Base-by-base conservation (phyloP, 225 moss, liverwort and hornwort genomes). In the Pseudoscleropodium purum region DNA sequence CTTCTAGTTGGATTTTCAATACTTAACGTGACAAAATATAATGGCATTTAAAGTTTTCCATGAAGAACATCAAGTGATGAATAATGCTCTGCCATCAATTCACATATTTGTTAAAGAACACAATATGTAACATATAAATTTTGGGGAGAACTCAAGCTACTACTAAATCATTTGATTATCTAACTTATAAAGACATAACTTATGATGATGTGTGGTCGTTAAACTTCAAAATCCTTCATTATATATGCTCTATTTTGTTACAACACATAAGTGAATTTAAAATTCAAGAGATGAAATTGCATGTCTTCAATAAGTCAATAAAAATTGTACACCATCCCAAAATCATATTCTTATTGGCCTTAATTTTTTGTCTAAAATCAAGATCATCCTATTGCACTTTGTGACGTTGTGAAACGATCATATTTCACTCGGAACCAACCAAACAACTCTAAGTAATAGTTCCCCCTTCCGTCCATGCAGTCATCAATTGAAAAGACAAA, bases 41-140 rank as follows among this genome's bases (percentile, higher is more conserved):
- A n/a, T n/a, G n/a, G n/a, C n/a, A n/a, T n/a, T n/a, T n/a, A n/a
- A 15, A 72, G 4, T 26, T 72, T 41, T 26, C 2, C 0, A 1
- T 0, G 2, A 72, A 41, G 9, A 72, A 72, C 43, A 72, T 26
- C 9, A 73, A 43, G 27, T 43, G 0, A 5, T 26, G 1, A 45
- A 29, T 29, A 43, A 43, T 43, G 27, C 9, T 43, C 9, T 43
- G 6, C 7, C 30, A 18, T 29, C 18, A 45, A 45, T 29, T 10
- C 18, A 29, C 6, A 30, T 74, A 17, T 45, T 29, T 29, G 10
- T 14, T 29, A 73, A 41, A 73, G 10, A 73, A 43, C 17, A 45
- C 6, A 45, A 45, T 10, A 17, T 27, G 2, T 29, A 73, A 45
- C 29, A 45, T 10, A 29, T 17, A 19, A 18, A 19, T n/a, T n/a